Evolutionary conservation across 2,329 filamentous ascomycete genomes (phyloP).

Genomic region (Exophiala oligosperma): DNA sequence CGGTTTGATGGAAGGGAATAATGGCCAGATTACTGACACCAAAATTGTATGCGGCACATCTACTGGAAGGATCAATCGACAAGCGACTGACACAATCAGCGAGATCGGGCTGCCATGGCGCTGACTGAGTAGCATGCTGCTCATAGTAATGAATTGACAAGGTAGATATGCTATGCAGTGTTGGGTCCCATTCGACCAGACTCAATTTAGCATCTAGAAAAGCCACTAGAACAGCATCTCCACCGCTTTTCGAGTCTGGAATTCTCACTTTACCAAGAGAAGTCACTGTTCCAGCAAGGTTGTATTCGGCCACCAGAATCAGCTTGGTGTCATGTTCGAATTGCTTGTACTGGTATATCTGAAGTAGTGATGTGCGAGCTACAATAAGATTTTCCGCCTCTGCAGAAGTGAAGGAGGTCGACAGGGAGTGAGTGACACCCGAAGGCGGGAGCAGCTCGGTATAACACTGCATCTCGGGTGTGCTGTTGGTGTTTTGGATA

Average conservation of each 20-base stretch:
- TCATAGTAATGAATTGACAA: constrained; percentile 98
- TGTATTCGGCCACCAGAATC: constrained; percentile 80
- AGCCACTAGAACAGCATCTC: constrained; percentile 78
- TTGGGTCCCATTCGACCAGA: constrained; percentile 89
- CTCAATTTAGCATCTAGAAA: constrained; percentile 91
- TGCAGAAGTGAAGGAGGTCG: constrained; percentile 72
- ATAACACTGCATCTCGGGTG: constrained; percentile 85
- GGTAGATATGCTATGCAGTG: constrained; percentile 75
- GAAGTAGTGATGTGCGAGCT: constrained; percentile 87
- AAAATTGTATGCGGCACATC: constrained; percentile 94
- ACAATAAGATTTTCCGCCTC: constrained; percentile 82
- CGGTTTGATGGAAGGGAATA: constrained; percentile 81
- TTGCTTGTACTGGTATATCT: constrained; percentile 77
- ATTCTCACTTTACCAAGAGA: constrained; percentile 77
- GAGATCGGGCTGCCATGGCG: constrained; percentile 77
- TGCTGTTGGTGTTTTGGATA: background rate
- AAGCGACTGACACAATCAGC: constrained; percentile 77
- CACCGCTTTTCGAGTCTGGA: constrained; percentile 71
- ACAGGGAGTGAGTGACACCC: constrained; percentile 85
- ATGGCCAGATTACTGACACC: constrained; percentile 87
- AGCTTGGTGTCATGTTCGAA: constrained; percentile 69
- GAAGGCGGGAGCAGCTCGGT: constrained; percentile 92
- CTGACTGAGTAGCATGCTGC: constrained; percentile 80
- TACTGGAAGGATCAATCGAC: constrained; percentile 83
- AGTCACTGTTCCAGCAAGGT: constrained; percentile 79